These are phyloP conservation scores for Clavispora santaluciae DNA, from an alignment of 805 yeast species.

Conservation along the genomic window DNA sequence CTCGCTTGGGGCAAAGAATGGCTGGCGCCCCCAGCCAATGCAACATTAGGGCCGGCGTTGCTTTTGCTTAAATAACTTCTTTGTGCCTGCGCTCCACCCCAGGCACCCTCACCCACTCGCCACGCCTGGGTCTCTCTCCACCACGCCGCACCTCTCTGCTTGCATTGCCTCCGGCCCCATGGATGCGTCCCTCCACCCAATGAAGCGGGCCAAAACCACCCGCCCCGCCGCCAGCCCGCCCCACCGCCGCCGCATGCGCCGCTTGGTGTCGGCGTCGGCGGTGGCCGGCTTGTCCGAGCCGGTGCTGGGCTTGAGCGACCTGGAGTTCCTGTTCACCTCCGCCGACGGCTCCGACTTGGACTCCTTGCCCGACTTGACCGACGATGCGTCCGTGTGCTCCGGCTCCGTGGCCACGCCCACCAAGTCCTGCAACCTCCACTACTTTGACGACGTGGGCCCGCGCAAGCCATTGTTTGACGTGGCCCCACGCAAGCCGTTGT, in stretches of 20 bases:
- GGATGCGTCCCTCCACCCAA: not conserved
- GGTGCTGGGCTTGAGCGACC: not conserved
- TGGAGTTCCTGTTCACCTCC: constrained; percentile 1
- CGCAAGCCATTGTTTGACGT: too few species aligned
- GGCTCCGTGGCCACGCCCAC: constrained; percentile 13
- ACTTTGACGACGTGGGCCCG: not conserved
- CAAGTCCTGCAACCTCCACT: constrained; percentile 5
- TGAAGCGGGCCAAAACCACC: not conserved
- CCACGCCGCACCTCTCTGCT: too few species aligned
- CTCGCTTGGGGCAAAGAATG: not conserved
- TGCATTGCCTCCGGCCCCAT: too few species aligned
- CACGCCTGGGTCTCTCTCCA: too few species aligned
- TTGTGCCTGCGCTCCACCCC: not conserved
- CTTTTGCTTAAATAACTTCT: not conserved
- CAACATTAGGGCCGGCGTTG: not conserved
- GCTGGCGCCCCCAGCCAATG: not conserved
- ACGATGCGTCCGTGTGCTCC: constrained; percentile 18
- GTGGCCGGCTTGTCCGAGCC: not conserved
- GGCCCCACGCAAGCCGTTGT: constrained; percentile 2
- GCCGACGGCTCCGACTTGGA: constrained; percentile 28
- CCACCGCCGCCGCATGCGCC: not conserved
- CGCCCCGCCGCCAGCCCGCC: not conserved
- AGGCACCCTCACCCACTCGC: too few species aligned
- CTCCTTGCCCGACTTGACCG: constrained; percentile 34
- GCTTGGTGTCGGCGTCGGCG: not conserved